These are phyloP conservation scores for Excoecaria agallocha DNA, from an alignment of 345 rosid species.

Conservation along the genomic window DNA sequence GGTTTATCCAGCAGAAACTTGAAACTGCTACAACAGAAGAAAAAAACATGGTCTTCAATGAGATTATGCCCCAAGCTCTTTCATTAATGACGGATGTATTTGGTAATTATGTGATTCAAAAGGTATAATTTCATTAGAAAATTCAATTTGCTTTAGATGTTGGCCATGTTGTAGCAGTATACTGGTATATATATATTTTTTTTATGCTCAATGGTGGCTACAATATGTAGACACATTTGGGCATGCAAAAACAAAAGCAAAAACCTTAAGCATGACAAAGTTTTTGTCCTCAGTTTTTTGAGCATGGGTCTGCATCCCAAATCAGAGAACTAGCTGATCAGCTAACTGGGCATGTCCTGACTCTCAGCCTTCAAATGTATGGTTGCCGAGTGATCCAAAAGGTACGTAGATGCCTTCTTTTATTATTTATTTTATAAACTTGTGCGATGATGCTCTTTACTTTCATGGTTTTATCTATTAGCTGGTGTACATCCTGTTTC, in stretches of 20 bases:
- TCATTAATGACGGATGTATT: conserved; percentile 92
- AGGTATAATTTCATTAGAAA: conserved; percentile 43
- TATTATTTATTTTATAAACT: neutral
- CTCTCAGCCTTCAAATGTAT: conserved; percentile 95
- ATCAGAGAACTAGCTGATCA: conserved; percentile 79
- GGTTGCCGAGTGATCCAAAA: conserved; percentile 98
- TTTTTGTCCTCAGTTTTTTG: conserved; percentile 65
- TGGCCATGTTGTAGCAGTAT: neutral
- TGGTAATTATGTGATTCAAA: conserved; percentile 93
- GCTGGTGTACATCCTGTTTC: neutral
- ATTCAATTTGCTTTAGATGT: conserved; percentile 1
- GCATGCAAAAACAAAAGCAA: neutral
- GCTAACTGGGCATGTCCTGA: conserved; percentile 72
- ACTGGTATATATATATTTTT: conserved; percentile 9
- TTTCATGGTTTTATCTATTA: neutral
- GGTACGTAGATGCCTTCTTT: conserved; percentile 37
- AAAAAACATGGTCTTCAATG: conserved; percentile 81
- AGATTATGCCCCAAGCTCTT: conserved; percentile 83
- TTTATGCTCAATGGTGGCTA: conserved; percentile 8
- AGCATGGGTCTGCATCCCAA: conserved; percentile 87
- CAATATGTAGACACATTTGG: neutral
- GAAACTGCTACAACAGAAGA: conserved; percentile 87
- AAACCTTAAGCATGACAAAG: neutral
- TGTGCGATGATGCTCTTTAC: neutral
- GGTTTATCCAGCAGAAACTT: conserved; percentile 94